phyloP scores from a whole-genome alignment of 2,329 filamentous ascomycete genomes.

The Cercospora sp. region DNA sequence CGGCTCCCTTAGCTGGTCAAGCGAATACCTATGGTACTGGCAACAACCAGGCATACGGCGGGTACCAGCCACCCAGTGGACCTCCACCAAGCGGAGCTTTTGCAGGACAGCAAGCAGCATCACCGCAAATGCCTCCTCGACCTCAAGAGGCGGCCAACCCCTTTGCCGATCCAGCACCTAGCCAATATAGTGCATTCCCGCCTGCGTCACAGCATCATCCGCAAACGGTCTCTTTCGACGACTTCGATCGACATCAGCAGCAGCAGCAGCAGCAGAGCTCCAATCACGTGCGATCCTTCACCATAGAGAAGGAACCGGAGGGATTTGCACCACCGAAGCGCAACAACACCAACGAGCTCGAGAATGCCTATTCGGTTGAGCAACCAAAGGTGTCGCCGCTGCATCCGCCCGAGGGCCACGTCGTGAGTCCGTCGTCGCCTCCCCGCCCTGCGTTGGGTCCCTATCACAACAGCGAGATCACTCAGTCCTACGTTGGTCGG shows the following conservation, averaged over 20 bases:
- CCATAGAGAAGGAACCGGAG: constrained; percentile 26
- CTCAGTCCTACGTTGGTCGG: constrained; percentile 46
- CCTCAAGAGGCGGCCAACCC: constrained; percentile 38
- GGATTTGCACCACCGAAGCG: constrained; percentile 20
- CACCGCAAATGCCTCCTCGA: constrained; percentile 13
- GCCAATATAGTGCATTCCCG: constrained; percentile 24
- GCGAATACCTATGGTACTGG: constrained; percentile 3
- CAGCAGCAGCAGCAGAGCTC: constrained; percentile 11
- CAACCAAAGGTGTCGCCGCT: constrained; percentile 23
- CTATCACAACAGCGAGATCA: constrained; percentile 38
- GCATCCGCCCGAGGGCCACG: constrained; percentile 12
- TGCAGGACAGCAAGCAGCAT: constrained; percentile 16
- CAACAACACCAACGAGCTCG: constrained; percentile 30
- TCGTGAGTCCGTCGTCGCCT: constrained; percentile 18
- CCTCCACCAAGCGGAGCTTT: constrained; percentile 26
- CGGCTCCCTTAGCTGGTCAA: neutral
- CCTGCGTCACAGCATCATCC: constrained; percentile 12
- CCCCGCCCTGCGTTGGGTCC: constrained; percentile 29
- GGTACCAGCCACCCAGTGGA: constrained; percentile 27
- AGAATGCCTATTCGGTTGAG: constrained; percentile 30
- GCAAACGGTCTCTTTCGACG: constrained; percentile 29
- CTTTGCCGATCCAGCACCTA: constrained; percentile 44
- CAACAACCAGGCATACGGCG: constrained; percentile 4
- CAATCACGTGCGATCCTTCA: constrained; percentile 26
- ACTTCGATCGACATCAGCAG: constrained; percentile 17